phyloP scores from a whole-genome alignment of 208 protist genomes.

The Novymonas esmeraldas region DNA sequence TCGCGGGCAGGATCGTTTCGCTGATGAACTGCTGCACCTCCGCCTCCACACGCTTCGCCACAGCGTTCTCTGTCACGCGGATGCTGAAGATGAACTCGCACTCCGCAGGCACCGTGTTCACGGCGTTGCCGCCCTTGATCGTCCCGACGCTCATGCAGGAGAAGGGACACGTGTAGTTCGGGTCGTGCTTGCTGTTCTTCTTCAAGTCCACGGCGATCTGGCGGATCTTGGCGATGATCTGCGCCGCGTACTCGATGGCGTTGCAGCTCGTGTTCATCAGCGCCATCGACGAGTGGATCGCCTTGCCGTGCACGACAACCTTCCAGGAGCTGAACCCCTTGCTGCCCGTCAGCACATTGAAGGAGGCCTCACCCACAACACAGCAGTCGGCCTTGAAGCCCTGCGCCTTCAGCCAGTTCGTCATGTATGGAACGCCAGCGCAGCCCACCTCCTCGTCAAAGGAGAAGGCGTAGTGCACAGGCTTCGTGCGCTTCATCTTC shows the following conservation, averaged over 20 bases:
- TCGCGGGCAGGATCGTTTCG: constrained; percentile 23
- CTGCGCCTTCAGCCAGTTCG: constrained; percentile 23
- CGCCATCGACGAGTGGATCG: constrained; percentile 46
- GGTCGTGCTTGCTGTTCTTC: constrained; percentile 20
- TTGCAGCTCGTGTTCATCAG: constrained; percentile 44
- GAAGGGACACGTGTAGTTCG: constrained; percentile 26
- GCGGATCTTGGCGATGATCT: constrained; percentile 41
- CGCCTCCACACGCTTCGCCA: constrained; percentile 14
- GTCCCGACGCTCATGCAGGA: constrained; percentile 33
- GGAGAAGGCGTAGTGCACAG: constrained; percentile 48
- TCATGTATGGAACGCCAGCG: constrained; percentile 31
- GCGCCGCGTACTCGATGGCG: constrained; percentile 37
- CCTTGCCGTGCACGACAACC: constrained; percentile 37
- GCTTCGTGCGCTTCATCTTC: constrained; percentile 41
- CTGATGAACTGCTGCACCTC: constrained; percentile 35
- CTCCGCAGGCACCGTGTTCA: constrained; percentile 49
- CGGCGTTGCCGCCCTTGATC: constrained; percentile 47
- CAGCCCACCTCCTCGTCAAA: constrained; percentile 54
- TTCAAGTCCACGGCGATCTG: constrained; percentile 29
- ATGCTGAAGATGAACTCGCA: constrained; percentile 47
- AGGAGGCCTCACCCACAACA: constrained; percentile 26
- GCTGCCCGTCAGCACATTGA: constrained; percentile 38
- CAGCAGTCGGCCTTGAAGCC: constrained; percentile 39
- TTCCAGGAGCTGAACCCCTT: constrained; percentile 33
- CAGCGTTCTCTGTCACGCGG: constrained; percentile 30